phyloP scores from a whole-genome alignment of 768 basidiomycete species.

The Gymnopilus junonius region DNA sequence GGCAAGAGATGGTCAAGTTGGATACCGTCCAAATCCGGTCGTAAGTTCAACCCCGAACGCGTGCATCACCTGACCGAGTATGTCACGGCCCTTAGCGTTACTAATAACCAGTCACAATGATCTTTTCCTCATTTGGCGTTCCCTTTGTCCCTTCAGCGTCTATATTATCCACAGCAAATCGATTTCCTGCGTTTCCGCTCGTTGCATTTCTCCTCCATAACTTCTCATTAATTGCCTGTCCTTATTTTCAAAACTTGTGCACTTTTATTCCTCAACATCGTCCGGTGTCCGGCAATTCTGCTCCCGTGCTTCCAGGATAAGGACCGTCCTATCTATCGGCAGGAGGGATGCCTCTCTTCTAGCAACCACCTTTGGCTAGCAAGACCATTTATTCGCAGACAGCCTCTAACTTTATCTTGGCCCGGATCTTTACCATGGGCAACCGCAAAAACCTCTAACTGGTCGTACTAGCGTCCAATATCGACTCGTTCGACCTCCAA shows the following conservation, averaged over 20 bases:
- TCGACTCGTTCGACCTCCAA: not conserved
- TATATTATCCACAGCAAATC: conserved; percentile 3
- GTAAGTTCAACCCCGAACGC: conserved; percentile 40
- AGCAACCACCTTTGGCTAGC: not conserved
- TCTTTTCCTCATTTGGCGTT: not conserved
- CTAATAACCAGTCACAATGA: not conserved
- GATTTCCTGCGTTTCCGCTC: not conserved
- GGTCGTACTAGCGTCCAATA: not conserved
- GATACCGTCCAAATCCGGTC: conserved; percentile 34
- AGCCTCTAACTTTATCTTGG: not conserved
- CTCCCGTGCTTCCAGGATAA: not conserved
- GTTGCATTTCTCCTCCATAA: not conserved
- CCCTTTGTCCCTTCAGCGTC: conserved; percentile 6
- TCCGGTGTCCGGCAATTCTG: not conserved
- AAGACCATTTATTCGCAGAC: not conserved
- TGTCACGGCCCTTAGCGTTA: not conserved
- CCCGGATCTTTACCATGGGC: not conserved
- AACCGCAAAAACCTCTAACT: not conserved
- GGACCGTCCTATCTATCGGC: not conserved
- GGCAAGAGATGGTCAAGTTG: conserved; percentile 26
- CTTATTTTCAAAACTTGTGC: not conserved
- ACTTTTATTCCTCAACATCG: not conserved
- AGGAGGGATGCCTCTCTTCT: not conserved
- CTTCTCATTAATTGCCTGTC: not conserved
- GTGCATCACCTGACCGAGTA: conserved; percentile 29